Percentiles rank a stretch among this genome's conserved stretches.
phyloP scores from a whole-genome alignment of 306 rosid species.

The Quercus suber region DNA sequence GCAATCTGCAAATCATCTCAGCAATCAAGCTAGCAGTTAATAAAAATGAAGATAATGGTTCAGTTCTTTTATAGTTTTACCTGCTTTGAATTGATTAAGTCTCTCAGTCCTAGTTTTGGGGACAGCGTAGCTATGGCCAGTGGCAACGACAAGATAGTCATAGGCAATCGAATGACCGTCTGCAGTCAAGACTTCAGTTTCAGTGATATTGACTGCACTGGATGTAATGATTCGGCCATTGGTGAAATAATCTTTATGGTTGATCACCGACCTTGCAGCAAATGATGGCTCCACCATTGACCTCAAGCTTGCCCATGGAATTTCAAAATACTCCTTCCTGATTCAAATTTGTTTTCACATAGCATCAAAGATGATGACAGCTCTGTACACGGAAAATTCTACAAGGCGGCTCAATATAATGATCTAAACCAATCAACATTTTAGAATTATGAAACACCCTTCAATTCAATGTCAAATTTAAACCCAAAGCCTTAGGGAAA shows the following conservation, averaged over 20 bases:
- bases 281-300: slow-evolving; percentile 78
- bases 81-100: slow-evolving; percentile 50
- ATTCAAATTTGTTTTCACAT: slow-evolving; percentile 19
- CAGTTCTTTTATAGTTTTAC: slow-evolving; percentile 25
- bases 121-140: slow-evolving; percentile 55
- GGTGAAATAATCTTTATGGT: slow-evolving; percentile 61
- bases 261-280: slow-evolving; percentile 56
- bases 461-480: slow-evolving; percentile 5
- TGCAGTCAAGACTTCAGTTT: slow-evolving; percentile 55
- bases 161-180: slow-evolving; percentile 47
- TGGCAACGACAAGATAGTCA: slow-evolving; percentile 70
- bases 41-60: not conserved
- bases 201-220: slow-evolving; percentile 42
- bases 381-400: slow-evolving; percentile 7
- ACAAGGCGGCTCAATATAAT: not conserved
- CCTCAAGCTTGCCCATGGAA: slow-evolving; percentile 76
- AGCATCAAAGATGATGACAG: slow-evolving; percentile 7
- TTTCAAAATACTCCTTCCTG: slow-evolving; percentile 91
- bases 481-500: slow-evolving; percentile 7
- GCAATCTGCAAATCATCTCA: not conserved
- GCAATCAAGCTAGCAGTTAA: not conserved
- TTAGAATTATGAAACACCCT: slow-evolving; percentile 6
- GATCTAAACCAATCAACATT: slow-evolving; percentile 11
- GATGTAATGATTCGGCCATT: slow-evolving; percentile 46
- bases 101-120: slow-evolving; percentile 49